Percentiles rank a stretch among this genome's conserved stretches.
Conservation (phyloP, 805 yeast species). For the Wickerhamomyces queroliae region DNA sequence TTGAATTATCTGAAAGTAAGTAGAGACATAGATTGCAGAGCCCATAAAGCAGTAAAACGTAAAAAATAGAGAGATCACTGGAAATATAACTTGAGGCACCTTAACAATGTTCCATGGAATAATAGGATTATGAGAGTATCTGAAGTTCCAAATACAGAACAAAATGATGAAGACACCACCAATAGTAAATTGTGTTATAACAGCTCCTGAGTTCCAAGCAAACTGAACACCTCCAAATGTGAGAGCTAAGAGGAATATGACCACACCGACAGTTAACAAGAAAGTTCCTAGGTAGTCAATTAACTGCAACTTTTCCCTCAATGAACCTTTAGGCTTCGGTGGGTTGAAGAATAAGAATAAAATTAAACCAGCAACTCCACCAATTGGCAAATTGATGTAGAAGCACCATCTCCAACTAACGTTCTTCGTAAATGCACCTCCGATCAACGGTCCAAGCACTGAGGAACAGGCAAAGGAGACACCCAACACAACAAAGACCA, state of each 20-base stretch:
- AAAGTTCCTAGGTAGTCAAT: slow-evolving; percentile 47
- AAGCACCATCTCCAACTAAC: slow-evolving; percentile 78
- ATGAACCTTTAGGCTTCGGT: slow-evolving; percentile 36
- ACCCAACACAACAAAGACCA: slow-evolving; percentile 20
- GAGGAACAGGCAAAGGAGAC: slow-evolving; percentile 41
- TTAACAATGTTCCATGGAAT: slow-evolving; percentile 36
- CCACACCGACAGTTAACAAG: slow-evolving; percentile 35
- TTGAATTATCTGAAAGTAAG: slow-evolving; percentile 36
- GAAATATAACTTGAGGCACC: slow-evolving; percentile 28
- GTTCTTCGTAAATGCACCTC: slow-evolving; percentile 56
- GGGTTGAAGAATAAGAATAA: slow-evolving; percentile 40
- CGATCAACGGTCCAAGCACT: slow-evolving; percentile 58
- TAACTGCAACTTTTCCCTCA: slow-evolving; percentile 30
- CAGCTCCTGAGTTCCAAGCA: slow-evolving; percentile 52
- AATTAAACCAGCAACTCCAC: slow-evolving; percentile 41
- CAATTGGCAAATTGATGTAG: slow-evolving; percentile 62
- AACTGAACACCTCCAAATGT: slow-evolving; percentile 49
- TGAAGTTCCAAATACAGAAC: slow-evolving; percentile 35
- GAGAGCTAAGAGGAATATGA: slow-evolving; percentile 41
- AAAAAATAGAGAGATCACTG: slow-evolving; percentile 24
- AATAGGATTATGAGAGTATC: slow-evolving; percentile 36
- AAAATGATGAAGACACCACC: slow-evolving; percentile 33
- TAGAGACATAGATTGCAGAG: slow-evolving; percentile 21
- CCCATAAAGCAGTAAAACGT: slow-evolving; percentile 36
- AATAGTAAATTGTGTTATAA: slow-evolving; percentile 29